Base-by-base conservation (phyloP, 2,329 filamentous ascomycete species). In the Penicillium sp. region DNA sequence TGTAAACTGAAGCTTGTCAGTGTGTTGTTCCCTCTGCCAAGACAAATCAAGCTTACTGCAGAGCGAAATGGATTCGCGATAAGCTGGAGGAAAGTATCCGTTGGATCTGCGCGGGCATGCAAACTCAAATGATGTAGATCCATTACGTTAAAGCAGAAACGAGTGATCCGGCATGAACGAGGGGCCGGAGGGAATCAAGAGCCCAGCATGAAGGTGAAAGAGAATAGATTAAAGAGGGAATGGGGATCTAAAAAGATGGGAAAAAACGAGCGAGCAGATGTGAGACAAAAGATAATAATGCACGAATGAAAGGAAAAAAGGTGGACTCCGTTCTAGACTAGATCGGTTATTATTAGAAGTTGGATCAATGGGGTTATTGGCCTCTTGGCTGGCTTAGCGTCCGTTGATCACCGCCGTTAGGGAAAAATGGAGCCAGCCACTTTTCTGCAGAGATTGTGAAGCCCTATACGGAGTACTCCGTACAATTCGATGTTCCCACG, bases 21-120 rank as follows among this genome's bases (percentile, higher is more conserved):
- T 29, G 27, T 48, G 10, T 44, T 57, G n/a, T 44, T 45, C 13
- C 29, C 25, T 38, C 2, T 23, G 16, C 4, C 23, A 4, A 18
- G 21, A 35, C 29, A 54, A 27, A 10, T 31, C 12, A 1, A 15
- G 71, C 74, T 18, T 69, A 77, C 75, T 47, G 70, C 61, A 47
- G 76, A 73, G 51, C 72, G 69, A 59, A 78, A 80, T 2, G 77
- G 77, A 59, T 78, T 69, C 51, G 75, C 67, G 31, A 80, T 73
- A 41, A 80, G 67, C 21, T 72, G 55, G 50, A 80, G 66, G 50
- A 79, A 75, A 56, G 75, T 63, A 38, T 77, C 73, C 16, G 66
- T 58, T 42, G 63, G 64, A 6, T 66, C 61, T 21, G 64, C 60
- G 49, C 69, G 67, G 50, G 56, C 56, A 59, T 59, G 55, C 34